Evolutionary conservation across 2,329 filamentous ascomycete species (phyloP), one percentile per base, ranked within the genome.

Genomic region (Apiospora rasikravindrae): DNA sequence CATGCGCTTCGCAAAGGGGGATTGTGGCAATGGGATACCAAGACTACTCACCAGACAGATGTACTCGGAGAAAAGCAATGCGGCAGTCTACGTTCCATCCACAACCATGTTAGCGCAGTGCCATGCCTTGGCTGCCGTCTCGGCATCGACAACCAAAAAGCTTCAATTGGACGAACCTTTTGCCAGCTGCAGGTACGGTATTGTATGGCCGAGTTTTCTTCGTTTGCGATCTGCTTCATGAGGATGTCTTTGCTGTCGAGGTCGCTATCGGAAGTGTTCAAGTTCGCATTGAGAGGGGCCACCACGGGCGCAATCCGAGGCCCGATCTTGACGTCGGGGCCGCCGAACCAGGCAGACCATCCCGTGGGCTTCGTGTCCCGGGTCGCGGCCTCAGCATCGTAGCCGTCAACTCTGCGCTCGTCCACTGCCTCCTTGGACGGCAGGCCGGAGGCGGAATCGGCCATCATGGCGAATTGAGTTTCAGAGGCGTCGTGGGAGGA

Each of bases 151-250:
- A n/a, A 24, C 67, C 10, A 61, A 51, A 49, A 70, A 69, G 71
- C n/a, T 37, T 26, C 70, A 13, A 42, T 44, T 49, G 51, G 71
- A 78, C 83, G 70, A 75, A 92, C 90, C 88, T 98, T 98, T 79
- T 94, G 92, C 95, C 95, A 98, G 76, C 92, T 95, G 84, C 95
- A 98, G 51, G 95, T 97, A 73, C 95, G 89, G 81, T 98, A 98
- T 84, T 97, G 92, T 82, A 98, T 98, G 14, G 91, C 90, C 81
- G 93, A 91, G 69, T 90, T 91, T 40, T 90, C 88, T 82, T 98
- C 95, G 74, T 93, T 80, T 70, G 92, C 93, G 75, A 96, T 89
- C 83, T 97, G 95, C 83, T 86, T 87, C 74, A 83, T 80, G n/a
- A 89, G 80, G 66, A 89, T 88, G 22, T 84, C 85, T 53, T 84